phyloP scores from a whole-genome alignment of 345 rosid genomes.

The Citropsis articulata region DNA sequence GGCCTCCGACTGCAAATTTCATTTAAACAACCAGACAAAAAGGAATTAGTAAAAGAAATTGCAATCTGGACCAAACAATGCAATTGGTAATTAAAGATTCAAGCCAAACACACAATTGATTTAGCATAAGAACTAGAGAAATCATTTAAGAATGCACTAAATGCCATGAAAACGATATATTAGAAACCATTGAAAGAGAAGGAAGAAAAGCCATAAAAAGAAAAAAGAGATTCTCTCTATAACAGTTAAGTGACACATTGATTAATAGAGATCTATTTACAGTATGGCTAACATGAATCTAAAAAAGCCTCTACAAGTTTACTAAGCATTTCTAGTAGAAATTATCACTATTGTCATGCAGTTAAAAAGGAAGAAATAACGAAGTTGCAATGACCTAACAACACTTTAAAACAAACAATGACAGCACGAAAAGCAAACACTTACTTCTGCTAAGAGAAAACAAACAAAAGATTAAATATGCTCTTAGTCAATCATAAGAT shows the following conservation, averaged over 20 bases:
- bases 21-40: conserved; percentile 8
- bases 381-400: background rate
- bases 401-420: background rate
- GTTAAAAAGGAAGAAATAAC: background rate
- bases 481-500: background rate
- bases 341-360: background rate
- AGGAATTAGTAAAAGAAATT: background rate
- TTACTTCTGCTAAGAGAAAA: background rate
- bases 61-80: background rate
- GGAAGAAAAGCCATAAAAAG: background rate
- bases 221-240: background rate
- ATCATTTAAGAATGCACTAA: background rate
- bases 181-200: background rate
- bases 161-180: background rate
- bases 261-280: background rate
- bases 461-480: background rate
- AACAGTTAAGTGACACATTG: background rate
- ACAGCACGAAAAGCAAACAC: background rate
- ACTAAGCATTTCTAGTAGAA: background rate
- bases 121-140: background rate
- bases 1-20: conserved; percentile 46
- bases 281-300: background rate
- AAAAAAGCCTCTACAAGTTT: background rate
- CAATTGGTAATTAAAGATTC: background rate
- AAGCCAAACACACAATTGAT: background rate